phyloP scores from a whole-genome alignment of 129 eudicot genomes.

The Gnaphalium uliginosum region DNA sequence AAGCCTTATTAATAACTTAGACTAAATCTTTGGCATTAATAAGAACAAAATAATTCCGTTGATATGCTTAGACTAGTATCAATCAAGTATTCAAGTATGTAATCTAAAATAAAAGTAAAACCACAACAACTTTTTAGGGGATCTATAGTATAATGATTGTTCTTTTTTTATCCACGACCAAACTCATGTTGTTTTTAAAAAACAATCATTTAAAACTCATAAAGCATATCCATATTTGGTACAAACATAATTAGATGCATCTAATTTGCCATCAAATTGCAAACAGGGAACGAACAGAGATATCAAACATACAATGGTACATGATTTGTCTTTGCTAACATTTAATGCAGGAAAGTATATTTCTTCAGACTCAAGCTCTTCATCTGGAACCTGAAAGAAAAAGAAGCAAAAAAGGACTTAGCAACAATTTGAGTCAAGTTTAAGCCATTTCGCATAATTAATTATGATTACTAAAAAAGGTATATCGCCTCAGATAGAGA shows the following conservation, averaged over 20 bases:
- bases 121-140: not conserved
- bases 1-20: not conserved
- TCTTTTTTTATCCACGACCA: not conserved
- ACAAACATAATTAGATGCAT: not conserved
- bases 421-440: too few species aligned
- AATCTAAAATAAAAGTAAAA: not conserved
- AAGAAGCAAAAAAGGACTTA: too few species aligned
- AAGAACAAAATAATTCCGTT: not conserved
- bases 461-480: not conserved
- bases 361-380: slow-evolving; percentile 59
- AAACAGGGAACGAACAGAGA: slow-evolving; percentile 18
- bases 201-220: too few species aligned
- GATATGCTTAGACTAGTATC: not conserved
- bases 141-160: not conserved
- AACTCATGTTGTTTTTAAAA: too few species aligned
- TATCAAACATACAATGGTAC: slow-evolving; percentile 54
- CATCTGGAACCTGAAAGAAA: slow-evolving; percentile 44
- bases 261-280: not conserved
- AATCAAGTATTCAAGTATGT: not conserved
- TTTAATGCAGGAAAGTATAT: slow-evolving; percentile 75
- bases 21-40: not conserved
- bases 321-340: slow-evolving; percentile 52
- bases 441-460: not conserved
- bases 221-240: too few species aligned
- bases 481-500: slow-evolving; percentile 32